These are phyloP conservation scores for Amylocarpus encephaloides DNA, from an alignment of 2,329 filamentous ascomycete genomes.

Conservation along the genomic window DNA sequence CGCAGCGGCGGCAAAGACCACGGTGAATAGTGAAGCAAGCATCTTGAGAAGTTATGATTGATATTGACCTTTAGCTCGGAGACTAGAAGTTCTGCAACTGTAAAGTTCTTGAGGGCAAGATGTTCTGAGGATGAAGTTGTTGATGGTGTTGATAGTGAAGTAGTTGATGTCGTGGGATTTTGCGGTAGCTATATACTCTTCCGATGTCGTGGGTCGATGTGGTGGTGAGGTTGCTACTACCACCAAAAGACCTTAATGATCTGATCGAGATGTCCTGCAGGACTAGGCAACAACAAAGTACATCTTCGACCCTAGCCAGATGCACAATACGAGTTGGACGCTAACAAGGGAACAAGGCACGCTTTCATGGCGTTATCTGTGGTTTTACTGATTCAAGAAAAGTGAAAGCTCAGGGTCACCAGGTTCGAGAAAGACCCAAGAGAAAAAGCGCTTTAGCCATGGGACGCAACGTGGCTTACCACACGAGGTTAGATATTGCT, in stretches of 20 bases:
- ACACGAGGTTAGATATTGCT: not conserved
- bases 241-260: constrained; percentile 3
- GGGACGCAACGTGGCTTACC: constrained; percentile 13
- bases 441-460: constrained; percentile 10
- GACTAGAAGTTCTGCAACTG: not conserved
- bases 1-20: constrained; percentile 11
- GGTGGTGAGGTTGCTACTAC: constrained; percentile 4
- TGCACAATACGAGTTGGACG: constrained; percentile 11
- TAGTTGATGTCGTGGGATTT: constrained; percentile 5
- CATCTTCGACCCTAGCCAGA: constrained; percentile 13
- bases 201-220: constrained; percentile 1
- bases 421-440: constrained; percentile 4
- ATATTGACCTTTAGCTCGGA: not conserved
- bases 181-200: constrained; percentile 15
- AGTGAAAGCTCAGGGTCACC: constrained; percentile 11
- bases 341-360: not conserved
- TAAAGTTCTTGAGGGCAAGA: not conserved
- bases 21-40: constrained; percentile 12
- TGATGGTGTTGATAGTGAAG: constrained; percentile 4
- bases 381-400: constrained; percentile 7
- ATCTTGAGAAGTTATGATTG: constrained; percentile 8
- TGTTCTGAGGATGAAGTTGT: not conserved
- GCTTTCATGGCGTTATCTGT: constrained; percentile 5
- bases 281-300: constrained; percentile 14
- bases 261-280: constrained; percentile 5